phyloP scores from a whole-genome alignment of 1,284 basidiomycete species.

The Quambalaria eucalypti region DNA sequence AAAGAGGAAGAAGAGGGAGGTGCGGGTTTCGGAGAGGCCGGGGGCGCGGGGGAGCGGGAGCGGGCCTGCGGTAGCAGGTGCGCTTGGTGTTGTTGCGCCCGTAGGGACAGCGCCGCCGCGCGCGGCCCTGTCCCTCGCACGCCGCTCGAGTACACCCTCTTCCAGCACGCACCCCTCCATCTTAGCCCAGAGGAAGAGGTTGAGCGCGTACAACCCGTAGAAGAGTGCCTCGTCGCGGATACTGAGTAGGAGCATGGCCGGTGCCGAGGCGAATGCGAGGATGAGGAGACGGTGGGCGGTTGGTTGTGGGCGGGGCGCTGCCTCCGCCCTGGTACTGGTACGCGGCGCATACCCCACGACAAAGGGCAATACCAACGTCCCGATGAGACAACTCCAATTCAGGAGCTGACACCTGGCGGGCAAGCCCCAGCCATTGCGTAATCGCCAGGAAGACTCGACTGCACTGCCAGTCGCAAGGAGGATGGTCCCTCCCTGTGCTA shows the following conservation, averaged over 20 bases:
- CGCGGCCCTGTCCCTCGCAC: too few relatives aligned
- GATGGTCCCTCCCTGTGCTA: constrained; percentile 47
- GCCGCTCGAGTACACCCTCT: background rate
- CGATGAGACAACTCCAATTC: constrained; percentile 60
- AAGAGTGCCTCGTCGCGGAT: constrained; percentile 76
- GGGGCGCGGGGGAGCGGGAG: constrained; percentile 50
- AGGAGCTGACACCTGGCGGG: constrained; percentile 57
- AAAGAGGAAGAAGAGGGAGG: constrained; percentile 73
- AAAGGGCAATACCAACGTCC: constrained; percentile 24
- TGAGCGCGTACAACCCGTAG: constrained; percentile 61
- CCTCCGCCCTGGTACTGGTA: constrained; percentile 5
- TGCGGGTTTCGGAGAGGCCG: constrained; percentile 59
- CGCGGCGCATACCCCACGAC: constrained; percentile 32
- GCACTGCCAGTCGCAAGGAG: constrained; percentile 52
- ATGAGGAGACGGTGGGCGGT: constrained; percentile 39
- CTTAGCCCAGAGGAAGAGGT: constrained; percentile 62
- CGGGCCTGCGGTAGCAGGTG: background rate
- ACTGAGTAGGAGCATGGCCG: constrained; percentile 70
- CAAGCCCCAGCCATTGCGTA: constrained; percentile 62
- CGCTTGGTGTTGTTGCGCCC: too few relatives aligned
- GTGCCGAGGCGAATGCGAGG: constrained; percentile 56
- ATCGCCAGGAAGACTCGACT: constrained; percentile 55
- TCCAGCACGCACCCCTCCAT: constrained; percentile 53
- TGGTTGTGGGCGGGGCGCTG: constrained; percentile 21
- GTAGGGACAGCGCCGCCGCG: too few relatives aligned